Conservation (phyloP, 2,329 filamentous ascomycete species). For the Eurotiales sp. region DNA sequence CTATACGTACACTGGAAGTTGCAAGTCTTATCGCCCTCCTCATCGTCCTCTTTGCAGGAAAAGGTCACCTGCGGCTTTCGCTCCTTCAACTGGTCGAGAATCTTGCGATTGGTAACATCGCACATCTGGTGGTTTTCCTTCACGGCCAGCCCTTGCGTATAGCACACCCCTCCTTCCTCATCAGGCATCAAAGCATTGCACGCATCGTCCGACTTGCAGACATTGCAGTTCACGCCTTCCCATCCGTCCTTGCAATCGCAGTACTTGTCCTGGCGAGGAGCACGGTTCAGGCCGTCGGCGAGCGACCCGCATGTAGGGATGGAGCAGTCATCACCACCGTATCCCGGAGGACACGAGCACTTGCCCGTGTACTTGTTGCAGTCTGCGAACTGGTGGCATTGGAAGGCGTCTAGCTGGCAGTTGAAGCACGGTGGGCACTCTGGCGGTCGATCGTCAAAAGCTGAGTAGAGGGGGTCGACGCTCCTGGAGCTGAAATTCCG, state of each 20-base stretch:
- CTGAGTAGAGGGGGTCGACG: constrained; percentile 63
- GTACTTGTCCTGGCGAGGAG: constrained; percentile 64
- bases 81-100: constrained; percentile 77
- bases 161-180: constrained; percentile 80
- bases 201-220: constrained; percentile 77
- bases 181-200: constrained; percentile 87
- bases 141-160: constrained; percentile 82
- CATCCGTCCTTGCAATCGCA: constrained; percentile 92
- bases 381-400: constrained; percentile 82
- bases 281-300: constrained; percentile 72
- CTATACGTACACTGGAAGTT: constrained; percentile 87
- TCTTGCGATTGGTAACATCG: constrained; percentile 94
- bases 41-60: constrained; percentile 67
- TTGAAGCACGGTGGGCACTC: constrained; percentile 71
- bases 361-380: constrained; percentile 90
- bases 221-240: constrained; percentile 96
- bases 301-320: constrained; percentile 89
- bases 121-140: constrained; percentile 98
- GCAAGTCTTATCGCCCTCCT: constrained; percentile 59
- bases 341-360: constrained; percentile 87
- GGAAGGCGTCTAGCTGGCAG: constrained; percentile 89
- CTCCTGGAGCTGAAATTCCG: constrained; percentile 56
- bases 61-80: constrained; percentile 93
- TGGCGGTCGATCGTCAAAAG: constrained; percentile 67
- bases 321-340: constrained; percentile 90